A percentile compares a stretch with the other conserved stretches of the same genome.
Conservation (phyloP, 192 early-diverging fungal species). For the Coemansia sp. region DNA sequence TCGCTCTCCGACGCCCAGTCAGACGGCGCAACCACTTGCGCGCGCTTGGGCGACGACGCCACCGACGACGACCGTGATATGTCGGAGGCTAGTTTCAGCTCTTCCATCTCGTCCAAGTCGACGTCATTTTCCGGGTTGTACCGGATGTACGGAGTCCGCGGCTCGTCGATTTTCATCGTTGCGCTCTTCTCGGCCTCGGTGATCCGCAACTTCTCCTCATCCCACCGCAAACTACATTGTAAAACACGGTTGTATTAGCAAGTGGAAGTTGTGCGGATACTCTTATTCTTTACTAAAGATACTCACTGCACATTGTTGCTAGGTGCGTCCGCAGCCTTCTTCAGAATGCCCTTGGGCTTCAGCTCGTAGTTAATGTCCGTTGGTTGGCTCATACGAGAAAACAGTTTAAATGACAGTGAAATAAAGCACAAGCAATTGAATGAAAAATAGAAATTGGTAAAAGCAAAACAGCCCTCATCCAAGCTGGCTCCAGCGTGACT, state of each 20-base stretch:
- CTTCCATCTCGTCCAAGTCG: constrained; percentile 50
- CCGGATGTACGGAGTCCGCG: constrained; percentile 91
- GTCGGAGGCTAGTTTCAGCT: constrained; percentile 34
- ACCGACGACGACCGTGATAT: constrained; percentile 42
- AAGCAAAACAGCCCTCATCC: too few species aligned
- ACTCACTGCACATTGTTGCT: constrained; percentile 43
- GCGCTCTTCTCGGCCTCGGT: constrained; percentile 87
- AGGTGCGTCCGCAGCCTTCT: constrained; percentile 20
- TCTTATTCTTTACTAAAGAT: neutral
- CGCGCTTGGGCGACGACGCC: constrained; percentile 56
- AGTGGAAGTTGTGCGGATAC: too few species aligned
- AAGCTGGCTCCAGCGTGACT: too few species aligned
- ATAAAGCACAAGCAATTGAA: too few species aligned
- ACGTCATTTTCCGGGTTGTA: constrained; percentile 82
- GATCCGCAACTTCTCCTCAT: constrained; percentile 87
- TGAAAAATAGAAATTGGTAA: neutral
- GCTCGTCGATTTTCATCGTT: constrained; percentile 97
- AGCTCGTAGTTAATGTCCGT: constrained; percentile 3
- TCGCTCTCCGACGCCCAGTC: constrained; percentile 49
- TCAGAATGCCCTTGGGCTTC: constrained; percentile 54
- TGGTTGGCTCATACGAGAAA: constrained; percentile 12
- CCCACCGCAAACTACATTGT: constrained; percentile 75
- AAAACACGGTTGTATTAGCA: neutral
- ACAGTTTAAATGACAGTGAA: too few species aligned
- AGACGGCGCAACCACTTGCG: constrained; percentile 37